These are phyloP conservation scores for Saccharomycopsis schoenii DNA, from an alignment of 805 yeast species.

Conservation along the genomic window DNA sequence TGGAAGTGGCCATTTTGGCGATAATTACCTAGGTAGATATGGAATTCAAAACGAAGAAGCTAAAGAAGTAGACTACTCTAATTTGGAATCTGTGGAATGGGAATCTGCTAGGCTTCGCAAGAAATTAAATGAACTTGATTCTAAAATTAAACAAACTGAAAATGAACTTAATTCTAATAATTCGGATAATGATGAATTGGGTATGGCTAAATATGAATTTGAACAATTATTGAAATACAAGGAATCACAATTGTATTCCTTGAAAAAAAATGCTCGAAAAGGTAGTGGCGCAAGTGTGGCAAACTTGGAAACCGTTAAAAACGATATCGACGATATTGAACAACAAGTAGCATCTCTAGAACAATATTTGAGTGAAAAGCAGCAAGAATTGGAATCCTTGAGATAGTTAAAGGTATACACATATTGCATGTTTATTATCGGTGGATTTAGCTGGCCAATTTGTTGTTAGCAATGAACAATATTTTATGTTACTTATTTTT, in stretches of 20 bases:
- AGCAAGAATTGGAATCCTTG: slow-evolving; percentile 46
- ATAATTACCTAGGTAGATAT: slow-evolving; percentile 43
- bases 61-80: slow-evolving; percentile 16
- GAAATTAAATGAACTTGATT: slow-evolving; percentile 67
- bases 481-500: no score
- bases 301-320: slow-evolving; percentile 1
- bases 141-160: slow-evolving; percentile 49
- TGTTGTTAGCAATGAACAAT: background rate
- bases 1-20: slow-evolving; percentile 34
- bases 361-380: slow-evolving; percentile 53
- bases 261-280: slow-evolving; percentile 24
- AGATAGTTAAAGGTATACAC: slow-evolving; percentile 25
- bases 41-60: slow-evolving; percentile 29
- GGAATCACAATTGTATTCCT: slow-evolving; percentile 42
- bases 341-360: slow-evolving; percentile 68
- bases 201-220: slow-evolving; percentile 49
- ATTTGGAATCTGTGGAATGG: slow-evolving; percentile 74
- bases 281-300: slow-evolving; percentile 5
- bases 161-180: slow-evolving; percentile 32
- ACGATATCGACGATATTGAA: slow-evolving; percentile 1
- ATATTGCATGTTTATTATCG: slow-evolving; percentile 19
- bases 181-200: slow-evolving; percentile 19
- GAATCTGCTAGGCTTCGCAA: slow-evolving; percentile 78
- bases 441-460: background rate
- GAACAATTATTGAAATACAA: slow-evolving; percentile 78